phyloP scores from a whole-genome alignment of 768 basidiomycete species.

The Leucosporidium creatinivorum region DNA sequence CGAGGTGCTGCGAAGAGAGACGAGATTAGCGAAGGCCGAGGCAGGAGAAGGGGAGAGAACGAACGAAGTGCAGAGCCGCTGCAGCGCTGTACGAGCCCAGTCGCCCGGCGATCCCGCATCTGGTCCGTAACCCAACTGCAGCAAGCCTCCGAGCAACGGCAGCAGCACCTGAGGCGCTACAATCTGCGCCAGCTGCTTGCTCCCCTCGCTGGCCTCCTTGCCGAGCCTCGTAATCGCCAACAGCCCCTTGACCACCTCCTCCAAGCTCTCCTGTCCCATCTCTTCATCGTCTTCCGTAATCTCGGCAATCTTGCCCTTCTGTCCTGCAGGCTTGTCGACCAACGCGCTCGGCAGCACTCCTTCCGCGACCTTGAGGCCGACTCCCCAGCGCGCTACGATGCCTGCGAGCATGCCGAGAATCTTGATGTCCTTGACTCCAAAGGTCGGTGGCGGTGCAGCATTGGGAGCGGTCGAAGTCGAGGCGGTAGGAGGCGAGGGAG shows the following conservation, averaged over 20 bases:
- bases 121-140: not conserved
- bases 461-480: not conserved
- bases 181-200: not conserved
- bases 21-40: not conserved
- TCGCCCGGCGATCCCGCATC: not conserved
- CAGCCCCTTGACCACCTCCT: not conserved
- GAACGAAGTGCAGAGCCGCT: not conserved
- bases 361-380: not conserved
- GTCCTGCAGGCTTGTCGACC: not conserved
- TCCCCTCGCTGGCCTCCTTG: not conserved
- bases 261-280: not conserved
- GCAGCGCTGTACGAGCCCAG: not conserved
- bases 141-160: not conserved
- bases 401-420: conserved; percentile 4
- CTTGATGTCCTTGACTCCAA: conserved; percentile 14
- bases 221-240: not conserved
- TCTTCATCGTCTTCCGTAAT: not conserved
- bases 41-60: too few species aligned
- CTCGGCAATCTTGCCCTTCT: not conserved
- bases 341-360: not conserved
- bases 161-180: conserved; percentile 2
- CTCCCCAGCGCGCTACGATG: conserved; percentile 17
- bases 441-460: conserved; percentile 2
- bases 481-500: not conserved
- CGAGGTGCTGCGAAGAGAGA: not conserved